Percentiles rank a stretch among this genome's conserved stretches.
Evolutionary conservation across 768 basidiomycete genomes (phyloP).

Genomic region (Tulasnella sp.): DNA sequence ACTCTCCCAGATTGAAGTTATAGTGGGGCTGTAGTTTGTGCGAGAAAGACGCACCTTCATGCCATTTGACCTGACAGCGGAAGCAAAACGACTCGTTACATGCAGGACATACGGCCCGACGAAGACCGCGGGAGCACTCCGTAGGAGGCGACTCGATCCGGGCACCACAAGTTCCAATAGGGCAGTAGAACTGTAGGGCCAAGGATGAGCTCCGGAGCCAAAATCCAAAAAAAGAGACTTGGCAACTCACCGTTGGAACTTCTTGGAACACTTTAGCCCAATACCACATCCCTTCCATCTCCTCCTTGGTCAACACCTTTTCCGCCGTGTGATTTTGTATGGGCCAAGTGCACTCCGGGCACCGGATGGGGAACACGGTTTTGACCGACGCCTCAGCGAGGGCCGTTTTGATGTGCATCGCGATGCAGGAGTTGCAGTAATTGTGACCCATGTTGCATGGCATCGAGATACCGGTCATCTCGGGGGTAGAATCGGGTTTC

Average conservation of each 20-base stretch:
- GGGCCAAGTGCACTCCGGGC: constrained; percentile 15
- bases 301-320: not conserved
- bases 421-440: constrained; percentile 11
- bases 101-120: constrained; percentile 1
- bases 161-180: not conserved
- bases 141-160: not conserved
- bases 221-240: not conserved
- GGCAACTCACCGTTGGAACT: not conserved
- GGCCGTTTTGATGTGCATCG: not conserved
- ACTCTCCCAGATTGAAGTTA: not conserved
- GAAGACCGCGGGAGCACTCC: not conserved
- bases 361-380: constrained; percentile 14
- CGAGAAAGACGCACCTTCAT: not conserved
- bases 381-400: not conserved
- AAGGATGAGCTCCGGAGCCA: not conserved
- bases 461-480: not conserved
- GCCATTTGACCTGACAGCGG: constrained; percentile 4
- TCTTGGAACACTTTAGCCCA: not conserved
- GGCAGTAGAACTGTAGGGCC: not conserved
- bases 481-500: not conserved
- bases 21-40: not conserved
- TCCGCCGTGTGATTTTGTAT: constrained; percentile 7
- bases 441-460: not conserved
- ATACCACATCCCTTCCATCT: not conserved
- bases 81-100: not conserved